These are phyloP conservation scores for Cladorrhinum sp. DNA, from an alignment of 2,329 filamentous ascomycete species.

Conservation along the genomic window DNA sequence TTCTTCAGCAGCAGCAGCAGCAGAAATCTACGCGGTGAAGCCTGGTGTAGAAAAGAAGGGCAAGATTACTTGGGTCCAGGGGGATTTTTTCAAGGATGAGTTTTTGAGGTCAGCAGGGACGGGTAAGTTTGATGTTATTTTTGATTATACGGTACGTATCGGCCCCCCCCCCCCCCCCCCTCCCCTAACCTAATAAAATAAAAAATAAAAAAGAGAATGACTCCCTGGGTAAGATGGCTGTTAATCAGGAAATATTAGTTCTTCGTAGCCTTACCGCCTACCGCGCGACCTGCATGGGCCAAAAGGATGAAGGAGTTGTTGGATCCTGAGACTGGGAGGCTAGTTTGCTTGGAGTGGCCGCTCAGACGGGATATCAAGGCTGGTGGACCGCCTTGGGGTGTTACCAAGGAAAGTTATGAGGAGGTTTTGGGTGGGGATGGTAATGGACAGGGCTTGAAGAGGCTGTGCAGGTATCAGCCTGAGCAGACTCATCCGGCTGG, in stretches of 20 bases:
- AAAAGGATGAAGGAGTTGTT: background rate
- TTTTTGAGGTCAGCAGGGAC: slow-evolving; percentile 48
- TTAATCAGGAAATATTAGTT: too few species aligned
- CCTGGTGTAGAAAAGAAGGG: slow-evolving; percentile 38
- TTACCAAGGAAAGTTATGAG: background rate
- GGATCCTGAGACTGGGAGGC: background rate
- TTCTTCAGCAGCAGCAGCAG: slow-evolving; percentile 30
- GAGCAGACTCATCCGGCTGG: background rate
- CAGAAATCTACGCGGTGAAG: background rate
- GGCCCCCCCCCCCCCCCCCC: too few species aligned
- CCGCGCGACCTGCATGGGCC: background rate
- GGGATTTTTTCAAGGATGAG: slow-evolving; percentile 65
- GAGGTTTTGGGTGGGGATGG: too few species aligned
- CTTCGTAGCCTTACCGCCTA: background rate
- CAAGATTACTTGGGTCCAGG: slow-evolving; percentile 52
- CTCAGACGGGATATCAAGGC: background rate
- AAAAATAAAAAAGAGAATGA: too few species aligned
- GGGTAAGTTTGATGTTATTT: slow-evolving; percentile 61
- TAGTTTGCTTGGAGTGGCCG: background rate
- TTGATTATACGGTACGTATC: slow-evolving; percentile 61
- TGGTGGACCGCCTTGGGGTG: background rate
- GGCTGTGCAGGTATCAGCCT: background rate
- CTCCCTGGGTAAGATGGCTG: too few species aligned
- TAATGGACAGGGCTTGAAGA: background rate
- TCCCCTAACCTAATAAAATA: too few species aligned